These are phyloP conservation scores for Trapa bicornis DNA, from an alignment of 345 rosid genomes.

Conservation along the genomic window DNA sequence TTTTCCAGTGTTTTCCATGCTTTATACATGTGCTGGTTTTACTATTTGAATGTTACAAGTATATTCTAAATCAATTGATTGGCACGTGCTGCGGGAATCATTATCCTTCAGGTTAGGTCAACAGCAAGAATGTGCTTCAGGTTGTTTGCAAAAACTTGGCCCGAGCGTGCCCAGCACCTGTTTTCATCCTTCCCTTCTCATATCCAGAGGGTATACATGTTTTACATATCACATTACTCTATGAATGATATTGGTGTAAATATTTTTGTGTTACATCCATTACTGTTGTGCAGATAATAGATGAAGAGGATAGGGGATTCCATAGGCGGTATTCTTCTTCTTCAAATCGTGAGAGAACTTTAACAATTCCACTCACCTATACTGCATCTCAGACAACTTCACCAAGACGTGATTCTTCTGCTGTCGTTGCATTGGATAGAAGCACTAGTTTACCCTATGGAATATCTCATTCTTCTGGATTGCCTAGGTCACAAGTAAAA, in stretches of 20 bases:
- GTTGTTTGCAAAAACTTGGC: slow-evolving; percentile 97
- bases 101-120: slow-evolving; percentile 62
- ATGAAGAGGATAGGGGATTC: slow-evolving; percentile 87
- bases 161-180: slow-evolving; percentile 83
- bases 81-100: background rate
- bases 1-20: background rate
- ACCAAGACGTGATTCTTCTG: slow-evolving; percentile 85
- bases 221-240: background rate
- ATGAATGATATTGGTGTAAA: background rate
- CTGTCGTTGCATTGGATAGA: slow-evolving; percentile 85
- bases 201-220: slow-evolving; percentile 74
- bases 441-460: slow-evolving; percentile 61
- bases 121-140: slow-evolving; percentile 98
- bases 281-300: slow-evolving; percentile 39
- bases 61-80: background rate
- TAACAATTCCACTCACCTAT: slow-evolving; percentile 43
- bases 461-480: slow-evolving; percentile 59
- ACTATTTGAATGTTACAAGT: background rate
- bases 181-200: slow-evolving; percentile 82
- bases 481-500: slow-evolving; percentile 57
- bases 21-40: background rate
- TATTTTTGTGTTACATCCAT: background rate
- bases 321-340: slow-evolving; percentile 93
- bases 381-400: slow-evolving; percentile 35
- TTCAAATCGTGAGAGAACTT: slow-evolving; percentile 69